Conservation (phyloP, 371 early-diverging fungal species). For the Mucor plumbeus region DNA sequence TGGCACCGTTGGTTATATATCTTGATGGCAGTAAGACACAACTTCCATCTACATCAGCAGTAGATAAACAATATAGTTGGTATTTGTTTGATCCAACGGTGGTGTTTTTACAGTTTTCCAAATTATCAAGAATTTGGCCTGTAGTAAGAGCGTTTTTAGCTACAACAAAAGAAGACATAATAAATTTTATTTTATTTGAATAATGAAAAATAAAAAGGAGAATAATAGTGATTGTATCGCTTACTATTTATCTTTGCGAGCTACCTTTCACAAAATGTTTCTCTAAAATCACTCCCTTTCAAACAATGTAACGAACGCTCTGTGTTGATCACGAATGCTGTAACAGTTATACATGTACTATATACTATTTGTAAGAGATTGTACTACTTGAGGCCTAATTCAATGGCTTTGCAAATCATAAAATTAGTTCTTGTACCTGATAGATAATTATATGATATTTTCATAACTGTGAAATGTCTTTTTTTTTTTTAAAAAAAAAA, state of each 20-base stretch:
- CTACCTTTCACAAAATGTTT: not conserved
- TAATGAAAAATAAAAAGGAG: not conserved
- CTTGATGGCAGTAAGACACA: conserved; percentile 11
- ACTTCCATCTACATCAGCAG: not conserved
- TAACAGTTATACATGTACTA: not conserved
- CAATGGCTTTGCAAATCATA: not conserved
- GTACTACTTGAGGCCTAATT: not conserved
- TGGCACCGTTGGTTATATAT: not conserved
- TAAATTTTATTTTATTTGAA: not conserved
- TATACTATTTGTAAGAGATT: not conserved
- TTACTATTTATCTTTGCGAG: conserved; percentile 1
- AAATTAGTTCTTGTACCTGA: not conserved
- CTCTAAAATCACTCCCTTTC: not conserved
- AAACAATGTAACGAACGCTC: not conserved
- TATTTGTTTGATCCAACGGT: conserved; percentile 18
- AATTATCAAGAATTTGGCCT: conserved; percentile 5
- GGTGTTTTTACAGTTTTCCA: conserved; percentile 6
- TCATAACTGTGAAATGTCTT: too few relatives aligned
- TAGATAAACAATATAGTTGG: conserved; percentile 12
- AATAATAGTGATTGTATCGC: not conserved
- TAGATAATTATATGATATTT: not conserved
- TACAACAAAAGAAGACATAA: not conserved
- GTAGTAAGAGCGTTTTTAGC: not conserved
- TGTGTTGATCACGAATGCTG: not conserved
- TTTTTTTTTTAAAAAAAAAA: too few relatives aligned